phyloP scores from a whole-genome alignment of 1,139 yeast species.

The Lodderomyces pseudojiufengensis region DNA sequence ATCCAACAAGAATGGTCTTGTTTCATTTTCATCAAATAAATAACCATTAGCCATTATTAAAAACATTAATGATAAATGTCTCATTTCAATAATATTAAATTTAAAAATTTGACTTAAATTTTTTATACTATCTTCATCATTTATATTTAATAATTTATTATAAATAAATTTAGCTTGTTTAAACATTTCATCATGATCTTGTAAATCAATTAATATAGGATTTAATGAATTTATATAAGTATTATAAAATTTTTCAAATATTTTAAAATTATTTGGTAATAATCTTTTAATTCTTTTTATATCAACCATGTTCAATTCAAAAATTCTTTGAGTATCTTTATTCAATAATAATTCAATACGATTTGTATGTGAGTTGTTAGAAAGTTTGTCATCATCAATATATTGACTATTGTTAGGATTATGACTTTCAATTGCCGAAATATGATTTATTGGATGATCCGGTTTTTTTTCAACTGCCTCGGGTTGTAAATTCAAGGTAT shows the following conservation, averaged over 20 bases:
- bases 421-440: neutral
- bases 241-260: conserved; percentile 13
- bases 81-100: conserved; percentile 14
- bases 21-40: conserved; percentile 14
- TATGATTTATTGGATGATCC: conserved; percentile 5
- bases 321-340: conserved; percentile 10
- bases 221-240: conserved; percentile 16
- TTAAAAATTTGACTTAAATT: conserved; percentile 10
- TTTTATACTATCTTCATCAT: conserved; percentile 12
- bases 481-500: conserved; percentile 5
- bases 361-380: neutral
- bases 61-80: conserved; percentile 18
- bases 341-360: conserved; percentile 11
- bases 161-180: conserved; percentile 10
- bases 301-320: conserved; percentile 17
- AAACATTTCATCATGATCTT: conserved; percentile 15
- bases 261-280: conserved; percentile 14
- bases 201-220: conserved; percentile 16
- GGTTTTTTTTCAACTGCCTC: neutral
- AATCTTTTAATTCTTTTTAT: conserved; percentile 17
- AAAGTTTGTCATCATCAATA: neutral
- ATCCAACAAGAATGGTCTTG: conserved; percentile 10
- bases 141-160: conserved; percentile 10
- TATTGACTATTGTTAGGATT: neutral
- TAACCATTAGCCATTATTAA: conserved; percentile 24